A percentile compares a stretch with the other conserved stretches of the same genome.
phyloP scores from a whole-genome alignment of 2,329 filamentous ascomycete species.

The Herpotrichia juniperi region DNA sequence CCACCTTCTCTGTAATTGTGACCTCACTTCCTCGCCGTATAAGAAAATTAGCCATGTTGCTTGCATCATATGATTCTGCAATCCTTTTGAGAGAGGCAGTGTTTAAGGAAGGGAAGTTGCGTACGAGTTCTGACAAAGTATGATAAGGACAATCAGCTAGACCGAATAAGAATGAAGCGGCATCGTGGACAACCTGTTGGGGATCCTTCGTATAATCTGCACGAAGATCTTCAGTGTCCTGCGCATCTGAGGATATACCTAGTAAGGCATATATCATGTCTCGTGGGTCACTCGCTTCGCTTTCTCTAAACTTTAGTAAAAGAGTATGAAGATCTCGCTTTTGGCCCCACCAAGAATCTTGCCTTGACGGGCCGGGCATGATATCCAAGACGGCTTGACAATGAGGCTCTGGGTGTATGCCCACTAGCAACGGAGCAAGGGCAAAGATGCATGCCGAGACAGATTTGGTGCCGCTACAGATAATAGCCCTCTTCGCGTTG shows the following conservation, averaged over 20 bases:
- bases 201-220: constrained; percentile 14
- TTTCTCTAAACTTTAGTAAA: constrained; percentile 19
- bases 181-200: constrained; percentile 10
- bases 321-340: constrained; percentile 19
- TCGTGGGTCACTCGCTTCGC: constrained; percentile 22
- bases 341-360: constrained; percentile 24
- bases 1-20: no score
- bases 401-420: constrained; percentile 2
- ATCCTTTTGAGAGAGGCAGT: neutral
- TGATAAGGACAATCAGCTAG: no score
- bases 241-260: constrained; percentile 22
- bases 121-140: neutral
- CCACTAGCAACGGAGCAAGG: constrained; percentile 9
- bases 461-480: constrained; percentile 15
- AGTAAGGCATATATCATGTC: constrained; percentile 28
- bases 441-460: constrained; percentile 19
- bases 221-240: constrained; percentile 6
- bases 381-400: constrained; percentile 27
- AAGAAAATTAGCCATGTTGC: no score
- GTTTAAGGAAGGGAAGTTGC: neutral
- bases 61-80: neutral
- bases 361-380: constrained; percentile 20
- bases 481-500: constrained; percentile 18
- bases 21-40: no score
- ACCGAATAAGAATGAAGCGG: constrained; percentile 9